Evolutionary conservation across 2,329 filamentous ascomycete genomes (phyloP).

Genomic region (Aspergillus cejpii): DNA sequence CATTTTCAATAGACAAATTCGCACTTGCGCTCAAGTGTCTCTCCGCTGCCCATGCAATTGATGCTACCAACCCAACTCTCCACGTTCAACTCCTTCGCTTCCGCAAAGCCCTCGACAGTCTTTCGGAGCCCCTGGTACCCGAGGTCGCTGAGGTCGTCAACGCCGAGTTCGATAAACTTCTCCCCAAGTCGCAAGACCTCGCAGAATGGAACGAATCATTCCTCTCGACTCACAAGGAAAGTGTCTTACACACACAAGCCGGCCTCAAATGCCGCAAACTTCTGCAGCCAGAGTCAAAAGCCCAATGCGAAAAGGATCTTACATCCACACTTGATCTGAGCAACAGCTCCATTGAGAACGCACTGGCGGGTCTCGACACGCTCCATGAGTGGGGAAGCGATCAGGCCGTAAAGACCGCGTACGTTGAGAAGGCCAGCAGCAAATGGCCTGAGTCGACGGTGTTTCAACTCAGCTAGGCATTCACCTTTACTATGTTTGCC

Average conservation of each 20-base stretch:
- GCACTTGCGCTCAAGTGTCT: slow-evolving; percentile 82
- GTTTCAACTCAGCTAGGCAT: slow-evolving; percentile 26
- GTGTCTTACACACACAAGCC: slow-evolving; percentile 56
- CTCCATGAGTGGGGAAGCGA: slow-evolving; percentile 49
- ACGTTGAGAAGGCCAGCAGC: slow-evolving; percentile 37
- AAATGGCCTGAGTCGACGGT: slow-evolving; percentile 39
- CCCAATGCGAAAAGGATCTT: slow-evolving; percentile 57
- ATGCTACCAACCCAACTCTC: slow-evolving; percentile 63
- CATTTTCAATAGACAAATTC: slow-evolving; percentile 61
- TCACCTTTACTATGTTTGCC: too few species aligned
- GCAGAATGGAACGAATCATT: slow-evolving; percentile 62
- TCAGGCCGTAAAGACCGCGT: slow-evolving; percentile 45
- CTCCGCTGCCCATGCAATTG: slow-evolving; percentile 62
- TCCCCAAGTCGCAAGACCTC: slow-evolving; percentile 52
- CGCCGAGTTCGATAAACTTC: slow-evolving; percentile 57
- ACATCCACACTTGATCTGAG: slow-evolving; percentile 51
- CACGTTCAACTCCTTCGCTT: slow-evolving; percentile 69
- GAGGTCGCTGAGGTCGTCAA: slow-evolving; percentile 65
- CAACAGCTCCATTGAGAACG: slow-evolving; percentile 51
- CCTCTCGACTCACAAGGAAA: slow-evolving; percentile 55
- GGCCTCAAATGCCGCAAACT: slow-evolving; percentile 55
- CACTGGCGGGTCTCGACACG: slow-evolving; percentile 48
- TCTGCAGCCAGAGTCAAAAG: slow-evolving; percentile 52
- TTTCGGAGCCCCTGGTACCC: slow-evolving; percentile 54
- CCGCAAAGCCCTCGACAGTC: slow-evolving; percentile 54